Evolutionary conservation across 1,139 yeast genomes (phyloP).

Genomic region (Saccharomycopsis hybrid): DNA sequence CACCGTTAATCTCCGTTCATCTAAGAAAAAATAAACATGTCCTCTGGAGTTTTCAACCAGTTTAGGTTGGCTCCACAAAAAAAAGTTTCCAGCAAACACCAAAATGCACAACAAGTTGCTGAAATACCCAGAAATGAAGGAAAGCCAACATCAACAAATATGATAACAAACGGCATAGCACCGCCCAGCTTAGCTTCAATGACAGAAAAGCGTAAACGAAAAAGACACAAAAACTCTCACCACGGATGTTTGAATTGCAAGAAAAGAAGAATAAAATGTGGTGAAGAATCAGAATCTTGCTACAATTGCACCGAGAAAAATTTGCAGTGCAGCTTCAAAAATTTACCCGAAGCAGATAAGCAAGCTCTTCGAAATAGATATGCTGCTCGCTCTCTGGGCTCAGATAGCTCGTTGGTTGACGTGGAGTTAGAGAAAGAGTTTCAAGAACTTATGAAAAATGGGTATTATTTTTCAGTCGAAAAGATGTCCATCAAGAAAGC

Average conservation of each 20-base stretch:
- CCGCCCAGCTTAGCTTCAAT: too few species aligned
- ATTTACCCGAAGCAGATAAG: conserved; percentile 8
- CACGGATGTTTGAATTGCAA: conserved; percentile 16
- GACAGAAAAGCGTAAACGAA: conserved; percentile 5
- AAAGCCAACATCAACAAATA: too few species aligned
- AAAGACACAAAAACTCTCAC: conserved; percentile 17
- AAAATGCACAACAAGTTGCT: too few species aligned
- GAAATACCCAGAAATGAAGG: too few species aligned
- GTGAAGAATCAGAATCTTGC: conserved; percentile 16
- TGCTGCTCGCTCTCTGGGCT: too few species aligned
- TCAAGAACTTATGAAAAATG: not conserved
- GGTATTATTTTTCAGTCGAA: conserved; percentile 3
- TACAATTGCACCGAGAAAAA: conserved; percentile 17
- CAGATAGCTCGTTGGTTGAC: too few species aligned
- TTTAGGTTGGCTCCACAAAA: too few species aligned
- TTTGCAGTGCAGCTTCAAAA: conserved; percentile 8
- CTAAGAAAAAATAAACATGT: too few species aligned
- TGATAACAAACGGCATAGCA: too few species aligned
- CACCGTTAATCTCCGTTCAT: too few species aligned
- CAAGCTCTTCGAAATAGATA: conserved; percentile 1
- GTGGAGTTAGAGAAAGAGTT: conserved; percentile 5
- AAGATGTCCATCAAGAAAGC: not conserved
- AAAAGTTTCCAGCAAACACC: too few species aligned
- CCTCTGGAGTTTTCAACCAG: too few species aligned
- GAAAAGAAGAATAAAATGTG: conserved; percentile 15